Base-by-base conservation (phyloP, 2,329 filamentous ascomycete species). In the Claviceps purpurea region DNA sequence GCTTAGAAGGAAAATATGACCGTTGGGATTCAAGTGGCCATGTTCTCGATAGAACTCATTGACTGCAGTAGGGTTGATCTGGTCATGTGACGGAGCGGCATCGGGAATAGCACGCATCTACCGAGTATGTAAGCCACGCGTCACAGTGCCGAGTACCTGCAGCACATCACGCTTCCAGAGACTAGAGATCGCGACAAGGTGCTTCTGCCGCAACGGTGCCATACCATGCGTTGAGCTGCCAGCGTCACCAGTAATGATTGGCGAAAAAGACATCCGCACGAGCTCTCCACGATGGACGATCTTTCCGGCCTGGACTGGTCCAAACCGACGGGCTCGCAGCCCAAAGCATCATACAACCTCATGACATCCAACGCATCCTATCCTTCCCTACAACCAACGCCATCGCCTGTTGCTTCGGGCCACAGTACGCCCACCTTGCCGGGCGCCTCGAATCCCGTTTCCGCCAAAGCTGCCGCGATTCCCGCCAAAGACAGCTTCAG, bases 401-500 rank as follows among this genome's bases (percentile, higher is more conserved):
- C 77, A 39, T 77, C 78, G 41, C 75, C 78, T 50, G 69, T 77
- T 56, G 67, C 66, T 47, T 81, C 79, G 7, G 76, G 75, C 40
- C 72, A 72, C 56, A 79, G 71, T 61, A 82, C 77, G 14, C 79
- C 80, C 18, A 61, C 81, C 5, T 59, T 69, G 8, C 75, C 78
- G 50, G 69, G 62, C 5, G 74, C 74, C 16, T 72, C 73, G 4
- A 57, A 54, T 39, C 63, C 68, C 50, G 6, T 40, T 16, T 45
- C 68, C 57, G 54, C 67, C 65, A 65, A 81, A 71, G 56, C 73
- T 13, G 58, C 70, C 2, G 54, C 68, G 4, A 85, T 78, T 58
- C 61, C 81, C 39, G 67, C 77, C 5, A 69, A 76, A 47, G 87
- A 93, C 63, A 89, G 84, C 71, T 93, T 93, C 69, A 86, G 87